Conservation (phyloP, 2,329 filamentous ascomycete species). For the Drechmeria coniospora region DNA sequence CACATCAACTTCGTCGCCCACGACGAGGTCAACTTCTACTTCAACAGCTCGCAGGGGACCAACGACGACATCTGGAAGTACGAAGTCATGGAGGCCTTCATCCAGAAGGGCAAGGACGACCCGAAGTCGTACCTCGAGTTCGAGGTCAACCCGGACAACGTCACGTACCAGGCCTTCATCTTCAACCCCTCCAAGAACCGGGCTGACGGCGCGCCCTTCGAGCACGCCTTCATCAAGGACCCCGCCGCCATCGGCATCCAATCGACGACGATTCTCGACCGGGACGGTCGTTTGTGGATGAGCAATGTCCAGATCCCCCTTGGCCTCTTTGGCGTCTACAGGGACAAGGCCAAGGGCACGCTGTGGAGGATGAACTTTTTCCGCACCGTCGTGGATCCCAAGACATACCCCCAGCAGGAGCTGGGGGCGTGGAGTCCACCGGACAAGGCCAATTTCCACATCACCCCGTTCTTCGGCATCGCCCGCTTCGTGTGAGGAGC, state of each 20-base stretch:
- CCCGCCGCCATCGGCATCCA: constrained; percentile 25
- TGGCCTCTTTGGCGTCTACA: constrained; percentile 33
- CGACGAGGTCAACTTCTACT: constrained; percentile 31
- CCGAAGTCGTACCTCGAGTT: constrained; percentile 34
- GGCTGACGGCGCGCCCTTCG: constrained; percentile 23
- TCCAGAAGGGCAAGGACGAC: constrained; percentile 27
- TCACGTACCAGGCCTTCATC: constrained; percentile 34
- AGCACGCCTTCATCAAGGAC: constrained; percentile 24
- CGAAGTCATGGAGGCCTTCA: constrained; percentile 35
- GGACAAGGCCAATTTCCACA: constrained; percentile 30
- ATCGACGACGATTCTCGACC: constrained; percentile 23
- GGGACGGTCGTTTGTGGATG: constrained; percentile 19
- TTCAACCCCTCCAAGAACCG: constrained; percentile 33
- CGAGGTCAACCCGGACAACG: constrained; percentile 34
- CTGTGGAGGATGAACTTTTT: constrained; percentile 38
- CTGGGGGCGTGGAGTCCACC: constrained; percentile 31
- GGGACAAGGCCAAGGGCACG: constrained; percentile 24
- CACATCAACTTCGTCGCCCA: constrained; percentile 27
- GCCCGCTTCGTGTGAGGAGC: constrained; percentile 20
- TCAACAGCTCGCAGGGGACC: constrained; percentile 23
- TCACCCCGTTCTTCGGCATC: constrained; percentile 28
- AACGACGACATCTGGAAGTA: constrained; percentile 33
- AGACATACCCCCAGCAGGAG: constrained; percentile 26
- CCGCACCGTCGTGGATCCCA: constrained; percentile 26
- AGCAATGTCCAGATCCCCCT: constrained; percentile 27